A percentile compares a stretch with the other conserved stretches of the same genome.
Conservation (phyloP, 2,329 filamentous ascomycete species). For the Aphanocladium album region DNA sequence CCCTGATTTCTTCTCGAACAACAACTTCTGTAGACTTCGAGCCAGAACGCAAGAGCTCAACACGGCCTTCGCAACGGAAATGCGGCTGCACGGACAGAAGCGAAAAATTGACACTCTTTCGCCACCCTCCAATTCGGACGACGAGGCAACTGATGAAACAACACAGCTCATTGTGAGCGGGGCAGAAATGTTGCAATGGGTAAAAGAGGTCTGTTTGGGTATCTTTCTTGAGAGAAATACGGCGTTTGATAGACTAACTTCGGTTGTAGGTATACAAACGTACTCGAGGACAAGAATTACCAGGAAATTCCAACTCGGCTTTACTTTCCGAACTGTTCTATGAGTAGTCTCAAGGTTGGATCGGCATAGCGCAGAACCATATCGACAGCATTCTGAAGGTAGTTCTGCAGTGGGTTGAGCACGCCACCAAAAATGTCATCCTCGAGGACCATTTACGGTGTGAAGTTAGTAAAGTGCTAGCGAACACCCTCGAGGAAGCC, state of each 20-base stretch:
- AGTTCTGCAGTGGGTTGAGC: too few species aligned
- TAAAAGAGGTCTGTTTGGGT: constrained; percentile 10
- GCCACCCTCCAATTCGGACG: neutral
- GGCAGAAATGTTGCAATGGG: constrained; percentile 12
- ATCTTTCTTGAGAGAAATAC: neutral
- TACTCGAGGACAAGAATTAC: constrained; percentile 17
- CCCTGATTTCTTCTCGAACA: constrained; percentile 16
- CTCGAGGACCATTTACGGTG: too few species aligned
- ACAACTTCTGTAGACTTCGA: constrained; percentile 21
- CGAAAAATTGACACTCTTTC: neutral
- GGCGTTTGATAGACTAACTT: neutral
- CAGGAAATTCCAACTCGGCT: constrained; percentile 16
- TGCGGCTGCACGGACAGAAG: constrained; percentile 12
- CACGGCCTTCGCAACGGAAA: constrained; percentile 17
- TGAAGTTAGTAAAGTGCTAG: too few species aligned
- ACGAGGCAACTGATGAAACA: constrained; percentile 3
- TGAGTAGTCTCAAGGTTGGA: too few species aligned
- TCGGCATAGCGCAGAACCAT: too few species aligned
- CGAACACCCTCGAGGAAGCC: too few species aligned
- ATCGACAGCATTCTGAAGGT: too few species aligned
- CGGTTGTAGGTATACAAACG: constrained; percentile 5
- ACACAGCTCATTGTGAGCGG: constrained; percentile 9
- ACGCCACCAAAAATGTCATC: too few species aligned
- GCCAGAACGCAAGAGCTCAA: constrained; percentile 23
- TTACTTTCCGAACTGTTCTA: constrained; percentile 17